Percentiles rank a stretch among this genome's conserved stretches.
phyloP scores from a whole-genome alignment of 2,329 filamentous ascomycete genomes.

The Aureobasidium uvarum region DNA sequence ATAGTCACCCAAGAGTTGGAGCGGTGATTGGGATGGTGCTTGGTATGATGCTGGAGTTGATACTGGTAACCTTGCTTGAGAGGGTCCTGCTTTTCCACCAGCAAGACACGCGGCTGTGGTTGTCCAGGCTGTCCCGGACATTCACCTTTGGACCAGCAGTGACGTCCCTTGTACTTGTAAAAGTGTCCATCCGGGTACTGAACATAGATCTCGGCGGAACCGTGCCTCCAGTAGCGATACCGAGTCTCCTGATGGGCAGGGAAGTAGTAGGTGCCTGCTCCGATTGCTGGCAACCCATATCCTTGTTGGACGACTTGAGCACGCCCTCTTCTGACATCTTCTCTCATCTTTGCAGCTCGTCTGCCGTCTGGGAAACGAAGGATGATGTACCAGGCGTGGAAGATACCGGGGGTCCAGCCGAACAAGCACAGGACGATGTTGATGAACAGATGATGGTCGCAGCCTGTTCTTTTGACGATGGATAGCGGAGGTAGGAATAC shows the following conservation, averaged over 20 bases:
- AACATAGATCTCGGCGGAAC: neutral
- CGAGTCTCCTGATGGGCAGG: neutral
- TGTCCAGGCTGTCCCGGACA: neutral
- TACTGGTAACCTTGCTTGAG: neutral
- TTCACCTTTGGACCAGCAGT: neutral
- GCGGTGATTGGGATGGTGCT: neutral
- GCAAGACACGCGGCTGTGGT: neutral
- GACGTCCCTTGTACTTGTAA: neutral
- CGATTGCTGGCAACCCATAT: neutral
- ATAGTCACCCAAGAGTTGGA: neutral
- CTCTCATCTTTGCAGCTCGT: neutral
- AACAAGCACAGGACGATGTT: slow-evolving; percentile 78
- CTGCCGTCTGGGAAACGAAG: slow-evolving; percentile 24
- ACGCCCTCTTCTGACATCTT: neutral
- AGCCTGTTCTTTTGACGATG: slow-evolving; percentile 87
- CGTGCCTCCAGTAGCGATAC: slow-evolving; percentile 1
- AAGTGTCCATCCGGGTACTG: neutral
- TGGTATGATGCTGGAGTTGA: neutral
- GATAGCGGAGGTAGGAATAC: slow-evolving; percentile 83
- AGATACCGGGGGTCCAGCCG: slow-evolving; percentile 24
- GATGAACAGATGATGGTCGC: slow-evolving; percentile 78
- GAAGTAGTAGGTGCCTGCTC: neutral
- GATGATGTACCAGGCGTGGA: slow-evolving; percentile 28
- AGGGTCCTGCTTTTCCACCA: neutral
- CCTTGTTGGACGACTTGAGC: neutral